Percentiles rank a stretch among this genome's conserved stretches.
phyloP scores from a whole-genome alignment of 1,139 yeast genomes.

The Meyerozyma sp. region DNA sequence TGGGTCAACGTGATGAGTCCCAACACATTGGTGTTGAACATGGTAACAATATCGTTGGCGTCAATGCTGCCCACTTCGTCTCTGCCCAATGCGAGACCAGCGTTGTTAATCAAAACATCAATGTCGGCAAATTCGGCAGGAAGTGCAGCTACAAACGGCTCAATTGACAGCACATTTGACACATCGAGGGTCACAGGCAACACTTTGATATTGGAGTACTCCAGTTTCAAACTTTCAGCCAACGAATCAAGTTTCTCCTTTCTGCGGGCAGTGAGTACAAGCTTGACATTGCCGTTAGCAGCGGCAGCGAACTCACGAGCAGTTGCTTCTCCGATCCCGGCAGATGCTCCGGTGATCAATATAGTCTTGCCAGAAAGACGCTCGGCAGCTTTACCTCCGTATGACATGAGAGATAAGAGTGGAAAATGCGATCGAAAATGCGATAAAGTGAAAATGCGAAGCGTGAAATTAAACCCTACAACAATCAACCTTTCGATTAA shows the following conservation, averaged over 20 bases:
- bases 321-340: conserved; percentile 67
- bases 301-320: conserved; percentile 70
- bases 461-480: not conserved
- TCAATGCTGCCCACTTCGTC: conserved; percentile 58
- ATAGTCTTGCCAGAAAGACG: conserved; percentile 13
- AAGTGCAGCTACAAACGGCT: conserved; percentile 43
- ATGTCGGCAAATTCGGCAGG: conserved; percentile 54
- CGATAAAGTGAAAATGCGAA: not conserved
- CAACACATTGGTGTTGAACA: conserved; percentile 69
- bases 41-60: conserved; percentile 51
- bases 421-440: not conserved
- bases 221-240: conserved; percentile 35
- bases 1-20: conserved; percentile 72
- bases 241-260: conserved; percentile 46
- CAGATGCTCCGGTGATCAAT: conserved; percentile 33
- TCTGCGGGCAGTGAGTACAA: conserved; percentile 70
- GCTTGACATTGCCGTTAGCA: conserved; percentile 58
- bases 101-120: conserved; percentile 72
- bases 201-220: conserved; percentile 46
- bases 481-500: conserved; percentile 1
- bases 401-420: not conserved
- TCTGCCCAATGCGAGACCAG: conserved; percentile 74
- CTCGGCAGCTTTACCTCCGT: not conserved
- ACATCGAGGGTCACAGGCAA: conserved; percentile 58
- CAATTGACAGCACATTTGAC: conserved; percentile 43